Evolutionary conservation across 805 yeast genomes (phyloP).

Genomic region (Candida chauliodis): DNA sequence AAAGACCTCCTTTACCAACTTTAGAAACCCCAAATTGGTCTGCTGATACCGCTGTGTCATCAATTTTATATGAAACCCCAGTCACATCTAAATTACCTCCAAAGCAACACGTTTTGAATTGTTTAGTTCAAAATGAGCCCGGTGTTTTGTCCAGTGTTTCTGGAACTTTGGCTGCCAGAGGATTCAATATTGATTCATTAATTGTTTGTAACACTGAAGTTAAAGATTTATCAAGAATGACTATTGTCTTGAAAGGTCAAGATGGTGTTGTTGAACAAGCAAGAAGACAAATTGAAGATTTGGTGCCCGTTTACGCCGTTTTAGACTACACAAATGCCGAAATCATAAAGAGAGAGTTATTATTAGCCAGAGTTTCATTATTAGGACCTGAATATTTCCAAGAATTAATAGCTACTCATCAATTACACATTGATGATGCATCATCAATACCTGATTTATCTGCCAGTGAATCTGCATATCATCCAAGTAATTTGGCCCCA

Average conservation of each 20-base stretch:
- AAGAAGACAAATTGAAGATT: slow-evolving; percentile 94
- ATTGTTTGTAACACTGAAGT: slow-evolving; percentile 97
- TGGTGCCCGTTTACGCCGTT: slow-evolving; percentile 98
- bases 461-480: slow-evolving; percentile 53
- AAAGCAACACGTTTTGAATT: slow-evolving; percentile 88
- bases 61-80: slow-evolving; percentile 92
- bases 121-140: slow-evolving; percentile 97
- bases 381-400: slow-evolving; percentile 98
- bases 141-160: slow-evolving; percentile 93
- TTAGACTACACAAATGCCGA: slow-evolving; percentile 89
- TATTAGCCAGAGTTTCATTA: slow-evolving; percentile 86
- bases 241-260: slow-evolving; percentile 89
- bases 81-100: slow-evolving; percentile 55
- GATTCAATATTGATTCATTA: slow-evolving; percentile 95
- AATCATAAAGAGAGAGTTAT: slow-evolving; percentile 85
- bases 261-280: slow-evolving; percentile 98
- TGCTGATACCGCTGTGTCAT: slow-evolving; percentile 94
- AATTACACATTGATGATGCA: slow-evolving; percentile 40
- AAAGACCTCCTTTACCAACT: slow-evolving; percentile 88
- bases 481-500: slow-evolving; percentile 85
- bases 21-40: slow-evolving; percentile 93
- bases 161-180: slow-evolving; percentile 95
- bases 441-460: slow-evolving; percentile 41
- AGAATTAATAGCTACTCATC: slow-evolving; percentile 86
- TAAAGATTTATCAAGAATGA: slow-evolving; percentile 92